Conservation (phyloP, 2,329 filamentous ascomycete genomes). For the Cercospora canescens region DNA sequence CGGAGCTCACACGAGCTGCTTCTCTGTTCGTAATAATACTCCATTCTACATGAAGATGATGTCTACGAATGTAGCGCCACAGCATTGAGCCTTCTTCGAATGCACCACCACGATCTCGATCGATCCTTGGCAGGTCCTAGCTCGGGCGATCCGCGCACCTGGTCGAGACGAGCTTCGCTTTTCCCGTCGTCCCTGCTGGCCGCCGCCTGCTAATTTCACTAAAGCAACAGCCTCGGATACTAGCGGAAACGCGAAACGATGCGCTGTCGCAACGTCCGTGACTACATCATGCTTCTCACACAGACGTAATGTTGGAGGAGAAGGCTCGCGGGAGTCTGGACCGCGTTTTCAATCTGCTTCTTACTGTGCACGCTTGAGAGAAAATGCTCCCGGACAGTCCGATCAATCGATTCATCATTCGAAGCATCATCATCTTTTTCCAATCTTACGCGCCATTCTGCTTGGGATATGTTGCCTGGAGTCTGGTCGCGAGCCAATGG, state of each 20-base stretch:
- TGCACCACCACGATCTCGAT: not conserved
- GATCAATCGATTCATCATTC: slow-evolving; percentile 24
- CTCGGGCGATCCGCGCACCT: not conserved
- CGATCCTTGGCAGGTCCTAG: not conserved
- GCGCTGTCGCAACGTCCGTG: not conserved
- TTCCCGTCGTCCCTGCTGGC: not conserved
- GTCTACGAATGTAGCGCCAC: not conserved
- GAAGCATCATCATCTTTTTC: slow-evolving; percentile 21
- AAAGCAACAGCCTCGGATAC: not conserved
- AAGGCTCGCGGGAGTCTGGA: not conserved
- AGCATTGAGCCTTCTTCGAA: not conserved
- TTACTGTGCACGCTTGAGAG: not conserved
- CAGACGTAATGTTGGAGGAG: not conserved
- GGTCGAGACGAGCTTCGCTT: not conserved
- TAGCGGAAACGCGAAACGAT: not conserved
- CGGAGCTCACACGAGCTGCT: not conserved
- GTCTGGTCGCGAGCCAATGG: slow-evolving; percentile 10
- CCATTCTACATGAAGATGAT: not conserved
- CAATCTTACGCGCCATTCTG: slow-evolving; percentile 25
- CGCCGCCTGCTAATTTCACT: not conserved
- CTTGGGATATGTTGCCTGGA: slow-evolving; percentile 26
- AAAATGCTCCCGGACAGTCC: slow-evolving; percentile 28
- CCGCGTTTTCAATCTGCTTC: not conserved
- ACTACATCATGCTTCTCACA: slow-evolving; percentile 2
- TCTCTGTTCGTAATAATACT: not conserved